phyloP scores from a whole-genome alignment of 192 early-diverging fungal genomes.

The Mortierella antarctica region DNA sequence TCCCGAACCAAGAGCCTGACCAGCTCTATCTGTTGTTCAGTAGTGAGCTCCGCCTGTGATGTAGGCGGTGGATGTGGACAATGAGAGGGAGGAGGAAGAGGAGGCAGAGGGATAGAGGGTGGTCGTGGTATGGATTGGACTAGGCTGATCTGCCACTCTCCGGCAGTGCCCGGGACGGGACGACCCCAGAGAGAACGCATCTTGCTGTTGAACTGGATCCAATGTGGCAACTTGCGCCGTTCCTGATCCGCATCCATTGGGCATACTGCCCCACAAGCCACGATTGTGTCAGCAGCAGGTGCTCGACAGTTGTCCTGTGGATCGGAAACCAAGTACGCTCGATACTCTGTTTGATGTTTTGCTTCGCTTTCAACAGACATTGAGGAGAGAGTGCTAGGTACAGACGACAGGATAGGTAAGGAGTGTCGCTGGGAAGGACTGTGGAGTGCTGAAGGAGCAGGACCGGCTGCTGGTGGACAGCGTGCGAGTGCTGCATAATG shows the following conservation, averaged over 20 bases:
- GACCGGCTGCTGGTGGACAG: too few relatives aligned
- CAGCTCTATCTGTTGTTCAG: neutral
- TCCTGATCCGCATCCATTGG: too few relatives aligned
- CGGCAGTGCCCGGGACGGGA: conserved; percentile 3
- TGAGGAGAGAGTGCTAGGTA: too few relatives aligned
- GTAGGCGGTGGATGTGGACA: neutral
- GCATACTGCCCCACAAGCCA: too few relatives aligned
- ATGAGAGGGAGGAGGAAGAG: neutral
- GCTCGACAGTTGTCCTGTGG: neutral
- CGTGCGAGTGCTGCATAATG: neutral
- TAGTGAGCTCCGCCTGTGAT: neutral
- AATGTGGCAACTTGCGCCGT: conserved; percentile 12
- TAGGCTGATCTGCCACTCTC: conserved; percentile 26
- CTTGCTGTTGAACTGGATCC: conserved; percentile 34
- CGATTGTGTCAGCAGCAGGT: too few relatives aligned
- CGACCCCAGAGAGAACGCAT: conserved; percentile 20
- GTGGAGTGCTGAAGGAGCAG: too few relatives aligned
- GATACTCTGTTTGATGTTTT: neutral
- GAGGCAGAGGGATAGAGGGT: neutral
- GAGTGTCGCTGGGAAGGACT: too few relatives aligned
- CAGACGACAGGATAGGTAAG: too few relatives aligned
- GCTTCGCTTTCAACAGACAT: too few relatives aligned
- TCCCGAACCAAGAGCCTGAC: too few relatives aligned
- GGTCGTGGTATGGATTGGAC: neutral
- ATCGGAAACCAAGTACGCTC: conserved; percentile 12